A percentile compares a stretch with the other conserved stretches of the same genome.
Conservation (phyloP, 169 alveolate species). For the Amoebophrya sp. region DNA sequence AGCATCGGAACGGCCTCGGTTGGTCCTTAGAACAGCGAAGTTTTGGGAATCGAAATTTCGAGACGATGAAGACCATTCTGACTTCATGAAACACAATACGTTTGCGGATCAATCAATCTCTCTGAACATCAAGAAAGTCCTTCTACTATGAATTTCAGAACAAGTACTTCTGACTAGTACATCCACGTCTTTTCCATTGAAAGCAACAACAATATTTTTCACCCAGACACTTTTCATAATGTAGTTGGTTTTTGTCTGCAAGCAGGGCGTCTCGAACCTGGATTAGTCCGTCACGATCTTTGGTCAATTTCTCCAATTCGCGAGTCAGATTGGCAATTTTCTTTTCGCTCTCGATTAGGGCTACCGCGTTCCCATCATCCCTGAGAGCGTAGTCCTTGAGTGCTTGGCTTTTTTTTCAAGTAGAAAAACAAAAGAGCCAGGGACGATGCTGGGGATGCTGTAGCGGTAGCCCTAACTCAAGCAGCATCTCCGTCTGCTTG, state of each 20-base stretch:
- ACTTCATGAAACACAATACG: background rate
- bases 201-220: too few species aligned
- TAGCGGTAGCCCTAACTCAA: background rate
- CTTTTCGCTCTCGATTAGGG: background rate
- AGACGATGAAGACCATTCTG: background rate
- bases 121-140: background rate
- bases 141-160: background rate
- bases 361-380: background rate
- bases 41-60: background rate
- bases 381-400: background rate
- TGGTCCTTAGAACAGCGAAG: background rate
- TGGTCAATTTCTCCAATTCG: background rate
- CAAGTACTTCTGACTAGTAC: background rate
- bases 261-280: background rate
- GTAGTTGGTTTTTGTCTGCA: background rate
- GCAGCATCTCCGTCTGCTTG: background rate
- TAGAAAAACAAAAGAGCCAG: background rate
- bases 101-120: background rate
- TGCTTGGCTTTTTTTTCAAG: background rate
- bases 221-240: too few species aligned
- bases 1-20: background rate
- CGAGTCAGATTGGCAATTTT: background rate
- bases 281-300: background rate
- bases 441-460: background rate
- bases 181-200: background rate